These are phyloP conservation scores for Maudiozyma saulgeensis DNA, from an alignment of 805 yeast species.

Conservation along the genomic window DNA sequence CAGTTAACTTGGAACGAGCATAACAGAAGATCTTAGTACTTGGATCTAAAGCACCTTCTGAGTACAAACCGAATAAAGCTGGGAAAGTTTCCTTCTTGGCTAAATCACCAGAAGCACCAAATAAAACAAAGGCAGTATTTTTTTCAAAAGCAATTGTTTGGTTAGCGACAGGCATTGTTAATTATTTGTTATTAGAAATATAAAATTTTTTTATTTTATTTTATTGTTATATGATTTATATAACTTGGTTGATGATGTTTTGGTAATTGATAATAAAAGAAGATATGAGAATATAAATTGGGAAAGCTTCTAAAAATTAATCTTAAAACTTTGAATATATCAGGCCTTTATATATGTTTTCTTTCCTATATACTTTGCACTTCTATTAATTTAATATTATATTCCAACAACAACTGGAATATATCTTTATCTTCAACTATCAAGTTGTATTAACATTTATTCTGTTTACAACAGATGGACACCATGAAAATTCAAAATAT, in stretches of 20 bases:
- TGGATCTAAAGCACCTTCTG: slow-evolving; percentile 69
- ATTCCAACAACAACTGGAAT: too few species aligned
- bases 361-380: too few species aligned
- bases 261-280: too few species aligned
- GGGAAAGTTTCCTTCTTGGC: slow-evolving; percentile 94
- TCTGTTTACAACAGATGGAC: too few species aligned
- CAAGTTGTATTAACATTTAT: too few species aligned
- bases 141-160: slow-evolving; percentile 39
- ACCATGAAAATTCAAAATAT: too few species aligned
- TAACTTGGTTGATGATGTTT: background rate
- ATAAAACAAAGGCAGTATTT: slow-evolving; percentile 63
- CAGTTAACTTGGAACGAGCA: slow-evolving; percentile 71
- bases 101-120: slow-evolving; percentile 92
- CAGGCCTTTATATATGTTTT: too few species aligned
- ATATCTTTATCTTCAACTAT: too few species aligned
- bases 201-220: background rate
- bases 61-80: slow-evolving; percentile 62
- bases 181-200: background rate
- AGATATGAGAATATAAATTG: too few species aligned
- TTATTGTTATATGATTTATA: background rate
- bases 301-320: too few species aligned
- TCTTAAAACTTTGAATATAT: too few species aligned
- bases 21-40: slow-evolving; percentile 75
- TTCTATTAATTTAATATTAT: too few species aligned
- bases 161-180: background rate